Evolutionary conservation across 1,284 basidiomycete species (phyloP).

Genomic region (Acaromyces ingoldii): DNA sequence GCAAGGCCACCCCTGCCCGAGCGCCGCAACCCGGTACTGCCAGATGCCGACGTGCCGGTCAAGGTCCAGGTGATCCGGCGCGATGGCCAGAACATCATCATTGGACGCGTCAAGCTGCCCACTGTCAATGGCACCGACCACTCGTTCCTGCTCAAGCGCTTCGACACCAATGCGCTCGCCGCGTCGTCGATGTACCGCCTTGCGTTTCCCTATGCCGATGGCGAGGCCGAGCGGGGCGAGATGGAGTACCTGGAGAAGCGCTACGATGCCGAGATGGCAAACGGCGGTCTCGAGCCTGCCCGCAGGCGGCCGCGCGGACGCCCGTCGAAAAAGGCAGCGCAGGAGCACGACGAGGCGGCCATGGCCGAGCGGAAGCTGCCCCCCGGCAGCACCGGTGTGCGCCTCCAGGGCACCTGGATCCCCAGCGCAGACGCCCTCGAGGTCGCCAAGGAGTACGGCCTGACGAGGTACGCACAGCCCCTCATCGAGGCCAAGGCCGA

Average conservation of each 20-base stretch:
- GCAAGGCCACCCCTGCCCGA: constrained; percentile 18
- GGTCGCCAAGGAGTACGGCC: constrained; percentile 63
- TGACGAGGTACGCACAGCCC: constrained; percentile 61
- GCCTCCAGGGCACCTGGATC: constrained; percentile 88
- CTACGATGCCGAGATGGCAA: constrained; percentile 74
- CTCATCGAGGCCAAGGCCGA: constrained; percentile 74
- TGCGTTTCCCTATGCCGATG: constrained; percentile 79
- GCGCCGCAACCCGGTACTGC: constrained; percentile 30
- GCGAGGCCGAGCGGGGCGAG: constrained; percentile 75
- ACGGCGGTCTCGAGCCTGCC: constrained; percentile 59
- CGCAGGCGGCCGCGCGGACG: constrained; percentile 29
- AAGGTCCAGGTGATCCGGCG: constrained; percentile 79
- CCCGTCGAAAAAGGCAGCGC: constrained; percentile 18
- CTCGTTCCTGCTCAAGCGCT: constrained; percentile 56
- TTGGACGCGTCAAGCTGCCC: constrained; percentile 87
- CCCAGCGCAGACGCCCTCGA: constrained; percentile 64
- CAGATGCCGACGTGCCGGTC: constrained; percentile 54
- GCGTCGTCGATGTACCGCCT: constrained; percentile 97
- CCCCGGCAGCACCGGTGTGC: constrained; percentile 45
- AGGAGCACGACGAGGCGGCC: constrained; percentile 12
- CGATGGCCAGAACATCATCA: constrained; percentile 72
- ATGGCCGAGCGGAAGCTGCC: constrained; percentile 28
- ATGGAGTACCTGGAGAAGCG: constrained; percentile 74
- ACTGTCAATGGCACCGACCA: constrained; percentile 56
- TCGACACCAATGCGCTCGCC: constrained; percentile 90